A percentile compares a stretch with the other conserved stretches of the same genome.
Evolutionary conservation across 2,329 filamentous ascomycete genomes (phyloP).

Genomic region (Coniella vitis): DNA sequence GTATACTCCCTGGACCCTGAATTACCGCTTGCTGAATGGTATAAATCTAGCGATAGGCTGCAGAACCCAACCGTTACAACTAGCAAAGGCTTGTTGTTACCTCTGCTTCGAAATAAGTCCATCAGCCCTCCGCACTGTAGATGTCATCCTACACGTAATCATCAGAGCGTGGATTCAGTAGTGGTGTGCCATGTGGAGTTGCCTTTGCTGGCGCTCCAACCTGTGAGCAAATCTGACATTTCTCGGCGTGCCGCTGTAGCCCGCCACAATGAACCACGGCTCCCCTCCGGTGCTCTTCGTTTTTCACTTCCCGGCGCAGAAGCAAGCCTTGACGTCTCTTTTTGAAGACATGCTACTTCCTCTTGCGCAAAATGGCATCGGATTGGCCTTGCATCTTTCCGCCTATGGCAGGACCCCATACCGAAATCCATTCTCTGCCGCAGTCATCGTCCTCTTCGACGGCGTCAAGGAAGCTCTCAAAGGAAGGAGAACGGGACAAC

Average conservation of each 20-base stretch:
- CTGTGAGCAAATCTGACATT: not conserved
- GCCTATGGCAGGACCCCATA: conserved; percentile 36
- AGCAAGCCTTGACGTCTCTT: too few relatives aligned
- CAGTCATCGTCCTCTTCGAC: conserved; percentile 38
- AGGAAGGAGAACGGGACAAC: conserved; percentile 43
- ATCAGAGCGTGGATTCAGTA: not conserved
- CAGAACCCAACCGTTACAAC: not conserved
- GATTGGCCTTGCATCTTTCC: not conserved
- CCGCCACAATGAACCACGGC: too few relatives aligned
- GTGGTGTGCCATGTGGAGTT: not conserved
- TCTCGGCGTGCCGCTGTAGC: not conserved
- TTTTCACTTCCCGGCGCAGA: too few relatives aligned
- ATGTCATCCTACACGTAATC: not conserved
- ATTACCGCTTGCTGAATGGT: too few relatives aligned
- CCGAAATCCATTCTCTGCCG: conserved; percentile 43
- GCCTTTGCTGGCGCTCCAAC: not conserved
- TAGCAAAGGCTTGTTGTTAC: not conserved
- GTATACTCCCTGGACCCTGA: too few relatives aligned
- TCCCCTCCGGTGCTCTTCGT: too few relatives aligned
- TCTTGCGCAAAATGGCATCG: not conserved
- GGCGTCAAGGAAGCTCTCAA: conserved; percentile 42
- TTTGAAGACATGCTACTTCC: too few relatives aligned
- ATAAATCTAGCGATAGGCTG: too few relatives aligned
- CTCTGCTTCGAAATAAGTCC: not conserved
- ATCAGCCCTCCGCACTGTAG: not conserved